Evolutionary conservation across 495 filamentous ascomycete species (phyloP), one percentile per base, ranked within the genome.

Genomic region (Cryomyces antarcticus): DNA sequence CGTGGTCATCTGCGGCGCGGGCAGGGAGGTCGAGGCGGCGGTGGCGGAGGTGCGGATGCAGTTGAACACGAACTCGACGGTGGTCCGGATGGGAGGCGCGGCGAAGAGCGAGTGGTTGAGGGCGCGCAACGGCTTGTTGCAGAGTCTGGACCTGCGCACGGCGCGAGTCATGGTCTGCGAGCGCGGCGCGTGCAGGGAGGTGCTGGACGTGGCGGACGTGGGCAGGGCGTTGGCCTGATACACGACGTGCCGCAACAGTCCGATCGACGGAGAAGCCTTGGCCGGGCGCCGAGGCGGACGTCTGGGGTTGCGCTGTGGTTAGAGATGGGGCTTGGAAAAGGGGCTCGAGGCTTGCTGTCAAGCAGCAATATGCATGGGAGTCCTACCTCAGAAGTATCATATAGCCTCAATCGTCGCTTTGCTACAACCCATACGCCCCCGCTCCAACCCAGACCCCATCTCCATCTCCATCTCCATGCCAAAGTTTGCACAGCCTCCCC

Each of bases 81-180:
- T 65, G n/a, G 46, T 47, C 30, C 40, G 57, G 33, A 41, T 63
- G 0, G 52, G 52, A 4, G 52, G 49, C 5, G 44, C 34, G 6
- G 48, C 43, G 6, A 46, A 48, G 38, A 53, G 49, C 12, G 51
- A 46, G 30, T 65, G 62, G 62, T 24, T 65, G 35, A 51, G 42
- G 41, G 42, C 43, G n/a, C 46, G 61, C 31, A 65, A 64, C 48
- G 35, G 43, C 33, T 42, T 65, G 39, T 38, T 64, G n/a, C 49
- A 43, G 43, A 46, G 41, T 36, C 46, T 64, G 43, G 52, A 60
- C 47, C 47, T 39, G 28, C 39, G 40, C 30, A 57, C 47, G 42
- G 44, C 55, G 44, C 52, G 55, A 24, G 58, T 64, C 5, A 52
- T 60, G 55, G 40, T 65, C 4, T 65, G 62, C 46, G 62, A 65